These are phyloP conservation scores for Xylariaceae sp. DNA, from an alignment of 2,329 filamentous ascomycete genomes.

Conservation along the genomic window DNA sequence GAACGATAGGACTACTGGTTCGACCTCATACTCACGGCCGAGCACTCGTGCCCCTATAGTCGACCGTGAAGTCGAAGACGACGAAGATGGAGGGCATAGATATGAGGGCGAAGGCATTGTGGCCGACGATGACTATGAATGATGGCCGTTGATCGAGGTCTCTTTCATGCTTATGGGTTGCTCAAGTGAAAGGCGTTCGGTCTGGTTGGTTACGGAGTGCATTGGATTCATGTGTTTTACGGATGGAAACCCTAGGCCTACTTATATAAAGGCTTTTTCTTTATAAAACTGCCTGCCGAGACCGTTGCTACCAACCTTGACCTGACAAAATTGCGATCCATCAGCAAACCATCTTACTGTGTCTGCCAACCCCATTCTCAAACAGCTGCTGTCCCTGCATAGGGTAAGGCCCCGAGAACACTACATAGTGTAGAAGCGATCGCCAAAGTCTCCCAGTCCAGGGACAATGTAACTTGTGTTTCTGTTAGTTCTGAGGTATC, in stretches of 20 bases:
- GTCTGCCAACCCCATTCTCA: no score
- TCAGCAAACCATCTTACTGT: slow-evolving; percentile 1
- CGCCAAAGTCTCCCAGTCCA: slow-evolving; percentile 90
- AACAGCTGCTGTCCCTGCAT: no score
- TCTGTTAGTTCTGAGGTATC: slow-evolving; percentile 31
- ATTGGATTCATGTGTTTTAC: neutral
- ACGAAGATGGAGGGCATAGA: slow-evolving; percentile 45
- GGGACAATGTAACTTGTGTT: slow-evolving; percentile 86
- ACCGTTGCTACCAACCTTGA: neutral
- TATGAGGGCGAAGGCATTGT: slow-evolving; percentile 51
- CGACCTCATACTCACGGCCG: slow-evolving; percentile 14
- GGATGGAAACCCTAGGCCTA: neutral
- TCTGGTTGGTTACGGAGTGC: slow-evolving; percentile 31
- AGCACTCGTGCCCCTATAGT: slow-evolving; percentile 19
- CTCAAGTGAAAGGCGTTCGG: no score
- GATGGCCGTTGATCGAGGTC: slow-evolving; percentile 53
- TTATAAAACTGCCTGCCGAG: neutral
- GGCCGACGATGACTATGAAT: slow-evolving; percentile 53
- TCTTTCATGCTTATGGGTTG: no score
- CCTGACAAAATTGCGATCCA: no score
- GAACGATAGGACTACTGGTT: slow-evolving; percentile 12
- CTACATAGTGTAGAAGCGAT: slow-evolving; percentile 88
- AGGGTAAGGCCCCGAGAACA: neutral
- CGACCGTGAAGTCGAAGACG: slow-evolving; percentile 38
- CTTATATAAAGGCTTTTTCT: no score